Evolutionary conservation across 2,329 filamentous ascomycete species (phyloP), one percentile per base, ranked within the genome.

Genomic region (Calonectria honghensis): DNA sequence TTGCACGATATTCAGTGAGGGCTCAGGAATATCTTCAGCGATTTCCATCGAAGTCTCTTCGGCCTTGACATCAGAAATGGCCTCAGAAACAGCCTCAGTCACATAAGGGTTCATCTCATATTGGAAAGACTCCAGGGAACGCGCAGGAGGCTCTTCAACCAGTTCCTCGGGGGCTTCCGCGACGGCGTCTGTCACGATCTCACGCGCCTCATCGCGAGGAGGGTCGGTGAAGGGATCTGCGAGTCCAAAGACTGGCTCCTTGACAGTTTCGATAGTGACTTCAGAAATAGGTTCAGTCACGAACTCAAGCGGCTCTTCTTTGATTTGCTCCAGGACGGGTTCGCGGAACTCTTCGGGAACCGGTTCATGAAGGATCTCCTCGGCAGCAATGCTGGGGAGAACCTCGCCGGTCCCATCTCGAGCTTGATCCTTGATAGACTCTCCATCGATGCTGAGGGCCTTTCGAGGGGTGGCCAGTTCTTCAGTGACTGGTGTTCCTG

Each of bases 401-500:
- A 50, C 39, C 6, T 63, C 57, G 16, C 57, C 18, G 9, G 24
- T 29, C 6, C 7, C 27, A 14, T 73, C 73, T 14, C 50, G 74
- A 32, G 68, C 45, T 20, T 41, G 35, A 35, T 77, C 73, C 24
- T 68, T 51, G 13, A 50, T 61, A 7, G 64, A 32, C 11, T 68
- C 64, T n/a, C 45, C 27, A 3, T 65, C 27, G 6, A 66, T 31
- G 3, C 51, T 48, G 2, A 57, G 48, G 5, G 31, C 39, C 6
- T 69, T 48, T 10, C 54, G 65, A 6, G 77, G 32, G 39, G 67
- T 64, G 5, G 59, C 24, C 13, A 72, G 41, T 20, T 72, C 57
- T 37, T 78, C 79, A 41, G 73, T 48, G 31, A 24, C 67, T 54
- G 24, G 67, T 61, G 37, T 82, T 77, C 29, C 80, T 78, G 3